A percentile compares a stretch with the other conserved stretches of the same genome.
Evolutionary conservation across 768 basidiomycete species (phyloP).

Genomic region (Thelephora ganbajun): DNA sequence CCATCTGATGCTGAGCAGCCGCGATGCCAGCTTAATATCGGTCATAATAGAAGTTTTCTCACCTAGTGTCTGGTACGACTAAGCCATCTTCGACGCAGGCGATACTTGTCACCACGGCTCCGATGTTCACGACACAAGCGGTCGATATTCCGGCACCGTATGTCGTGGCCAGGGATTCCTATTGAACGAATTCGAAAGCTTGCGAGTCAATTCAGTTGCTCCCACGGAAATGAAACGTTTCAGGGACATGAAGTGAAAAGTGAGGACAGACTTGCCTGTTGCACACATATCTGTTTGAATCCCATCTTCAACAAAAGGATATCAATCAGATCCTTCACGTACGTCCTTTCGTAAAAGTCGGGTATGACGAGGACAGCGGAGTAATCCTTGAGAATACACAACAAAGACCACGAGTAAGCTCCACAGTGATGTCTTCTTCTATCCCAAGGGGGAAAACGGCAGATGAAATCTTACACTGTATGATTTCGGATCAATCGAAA

Average conservation of each 20-base stretch:
- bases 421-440: not conserved
- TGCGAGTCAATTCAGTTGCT: not conserved
- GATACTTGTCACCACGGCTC: conserved; percentile 70
- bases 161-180: conserved; percentile 89
- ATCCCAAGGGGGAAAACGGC: not conserved
- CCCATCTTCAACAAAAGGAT: conserved; percentile 68
- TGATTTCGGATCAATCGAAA: conserved; percentile 37
- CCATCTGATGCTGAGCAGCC: not conserved
- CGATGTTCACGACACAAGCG: conserved; percentile 94
- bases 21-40: not conserved
- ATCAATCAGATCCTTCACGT: conserved; percentile 66
- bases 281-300: conserved; percentile 86
- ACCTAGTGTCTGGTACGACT: conserved; percentile 81
- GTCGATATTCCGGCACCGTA: conserved; percentile 92
- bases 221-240: not conserved
- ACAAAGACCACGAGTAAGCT: conserved; percentile 3
- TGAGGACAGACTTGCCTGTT: conserved; percentile 48
- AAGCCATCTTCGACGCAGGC: conserved; percentile 93
- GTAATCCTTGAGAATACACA: conserved; percentile 44
- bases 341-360: conserved; percentile 77
- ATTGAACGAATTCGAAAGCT: conserved; percentile 2
- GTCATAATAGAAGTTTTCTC: conserved; percentile 5
- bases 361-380: conserved; percentile 84
- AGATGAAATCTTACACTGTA: conserved; percentile 37
- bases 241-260: not conserved